Percentiles rank a stretch among this genome's conserved stretches.
Conservation (phyloP, 164 flowering plant genomes). For the Santalum album region DNA sequence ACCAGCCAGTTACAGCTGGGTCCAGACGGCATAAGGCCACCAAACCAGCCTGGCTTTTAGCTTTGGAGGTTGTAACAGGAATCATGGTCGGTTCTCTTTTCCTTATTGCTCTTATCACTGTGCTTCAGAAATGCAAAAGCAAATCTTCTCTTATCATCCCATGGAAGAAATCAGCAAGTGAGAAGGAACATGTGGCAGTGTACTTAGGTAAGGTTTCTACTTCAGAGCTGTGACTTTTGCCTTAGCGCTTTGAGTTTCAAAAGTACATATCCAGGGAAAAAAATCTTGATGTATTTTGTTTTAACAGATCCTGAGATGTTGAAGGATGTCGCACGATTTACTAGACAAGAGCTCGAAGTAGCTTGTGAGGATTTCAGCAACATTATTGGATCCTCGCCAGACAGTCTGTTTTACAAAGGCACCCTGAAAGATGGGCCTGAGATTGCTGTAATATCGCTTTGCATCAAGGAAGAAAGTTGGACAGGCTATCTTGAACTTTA, state of each 20-base stretch:
- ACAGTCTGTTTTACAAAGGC: conserved; percentile 84
- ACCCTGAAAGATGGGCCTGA: conserved; percentile 80
- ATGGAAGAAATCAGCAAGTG: conserved; percentile 68
- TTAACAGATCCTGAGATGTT: conserved; percentile 62
- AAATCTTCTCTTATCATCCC: conserved; percentile 55
- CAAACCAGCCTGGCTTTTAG: conserved; percentile 71
- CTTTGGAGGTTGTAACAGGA: conserved; percentile 75
- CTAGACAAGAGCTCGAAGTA: conserved; percentile 87
- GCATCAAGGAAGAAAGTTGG: conserved; percentile 88
- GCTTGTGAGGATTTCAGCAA: conserved; percentile 99
- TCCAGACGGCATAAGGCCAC: conserved; percentile 34
- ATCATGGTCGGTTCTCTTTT: conserved; percentile 46
- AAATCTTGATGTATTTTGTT: not conserved
- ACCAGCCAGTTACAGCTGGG: conserved; percentile 23
- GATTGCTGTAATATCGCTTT: conserved; percentile 84
- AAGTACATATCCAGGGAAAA: not conserved
- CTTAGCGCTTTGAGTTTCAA: not conserved
- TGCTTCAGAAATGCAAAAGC: conserved; percentile 45
- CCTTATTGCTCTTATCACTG: conserved; percentile 41
- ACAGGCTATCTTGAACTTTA: conserved; percentile 79
- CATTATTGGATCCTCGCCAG: conserved; percentile 91
- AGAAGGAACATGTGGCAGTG: conserved; percentile 43
- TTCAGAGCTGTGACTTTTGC: not conserved
- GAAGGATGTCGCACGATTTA: conserved; percentile 55
- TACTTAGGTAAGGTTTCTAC: conserved; percentile 40